Conservation (phyloP, 2,329 filamentous ascomycete genomes). For the Waltergamsia citrina region DNA sequence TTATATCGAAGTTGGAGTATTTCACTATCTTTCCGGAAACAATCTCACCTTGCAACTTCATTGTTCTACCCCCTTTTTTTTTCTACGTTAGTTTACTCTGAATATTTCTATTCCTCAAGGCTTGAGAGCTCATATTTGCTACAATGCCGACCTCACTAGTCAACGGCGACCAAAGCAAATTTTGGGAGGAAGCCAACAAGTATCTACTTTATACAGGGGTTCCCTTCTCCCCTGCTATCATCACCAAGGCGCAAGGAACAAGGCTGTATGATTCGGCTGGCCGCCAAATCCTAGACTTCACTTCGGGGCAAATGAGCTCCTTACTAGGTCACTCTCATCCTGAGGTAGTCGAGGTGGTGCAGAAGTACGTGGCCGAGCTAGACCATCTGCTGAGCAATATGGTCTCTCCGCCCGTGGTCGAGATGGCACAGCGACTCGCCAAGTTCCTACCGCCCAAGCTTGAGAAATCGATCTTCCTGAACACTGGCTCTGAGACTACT, state of each 20-base stretch:
- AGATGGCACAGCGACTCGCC: constrained; percentile 42
- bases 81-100: too few species aligned
- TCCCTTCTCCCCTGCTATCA: constrained; percentile 20
- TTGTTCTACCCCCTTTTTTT: too few species aligned
- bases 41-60: too few species aligned
- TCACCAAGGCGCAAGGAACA: constrained; percentile 30
- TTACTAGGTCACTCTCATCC: constrained; percentile 48
- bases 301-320: constrained; percentile 51
- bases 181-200: constrained; percentile 10
- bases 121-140: too few species aligned
- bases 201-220: constrained; percentile 16
- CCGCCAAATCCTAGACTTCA: constrained; percentile 45
- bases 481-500: constrained; percentile 45
- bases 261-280: constrained; percentile 34
- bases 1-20: too few species aligned
- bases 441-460: constrained; percentile 36
- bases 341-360: constrained; percentile 44
- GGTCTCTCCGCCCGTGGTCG: constrained; percentile 47
- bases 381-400: constrained; percentile 52
- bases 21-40: too few species aligned
- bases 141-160: too few species aligned
- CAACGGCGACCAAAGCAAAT: constrained; percentile 5
- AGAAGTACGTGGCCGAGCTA: constrained; percentile 35
- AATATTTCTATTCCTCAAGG: too few species aligned
- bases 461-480: constrained; percentile 47